A percentile compares a stretch with the other conserved stretches of the same genome.
Conservation (phyloP, 2,329 filamentous ascomycete species). For the Sporothrix brasiliensis region DNA sequence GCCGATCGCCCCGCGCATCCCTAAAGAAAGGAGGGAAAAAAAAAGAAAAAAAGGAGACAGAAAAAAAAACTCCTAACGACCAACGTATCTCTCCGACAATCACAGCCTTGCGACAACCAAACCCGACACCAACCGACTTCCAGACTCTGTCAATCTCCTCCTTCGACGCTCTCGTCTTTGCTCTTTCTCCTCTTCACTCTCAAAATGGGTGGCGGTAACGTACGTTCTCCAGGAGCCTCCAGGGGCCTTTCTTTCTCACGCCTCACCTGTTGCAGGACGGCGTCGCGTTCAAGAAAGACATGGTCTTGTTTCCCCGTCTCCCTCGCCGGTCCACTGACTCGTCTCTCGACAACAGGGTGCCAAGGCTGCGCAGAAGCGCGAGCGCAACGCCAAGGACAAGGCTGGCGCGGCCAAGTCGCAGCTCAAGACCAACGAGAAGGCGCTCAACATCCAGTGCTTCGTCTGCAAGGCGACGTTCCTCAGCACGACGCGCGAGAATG, state of each 20-base stretch:
- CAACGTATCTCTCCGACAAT: background rate
- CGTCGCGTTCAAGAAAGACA: background rate
- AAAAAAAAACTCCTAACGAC: background rate
- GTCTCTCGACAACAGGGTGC: slow-evolving; percentile 42
- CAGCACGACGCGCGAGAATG: slow-evolving; percentile 72
- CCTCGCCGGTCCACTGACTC: slow-evolving; percentile 3
- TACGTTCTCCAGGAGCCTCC: slow-evolving; percentile 35
- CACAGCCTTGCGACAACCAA: slow-evolving; percentile 12
- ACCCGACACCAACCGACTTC: background rate
- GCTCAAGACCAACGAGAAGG: slow-evolving; percentile 70
- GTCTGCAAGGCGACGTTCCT: slow-evolving; percentile 79
- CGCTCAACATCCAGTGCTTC: slow-evolving; percentile 75
- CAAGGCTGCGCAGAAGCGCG: slow-evolving; percentile 64
- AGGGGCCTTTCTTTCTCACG: background rate
- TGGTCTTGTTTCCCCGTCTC: background rate
- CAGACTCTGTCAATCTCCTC: background rate
- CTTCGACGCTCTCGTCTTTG: background rate
- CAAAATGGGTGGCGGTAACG: slow-evolving; percentile 45
- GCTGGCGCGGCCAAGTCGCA: slow-evolving; percentile 63
- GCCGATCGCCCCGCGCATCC: slow-evolving; percentile 10
- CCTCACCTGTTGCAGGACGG: background rate
- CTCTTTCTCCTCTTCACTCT: background rate
- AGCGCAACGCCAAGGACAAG: slow-evolving; percentile 67
- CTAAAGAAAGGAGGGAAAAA: background rate
- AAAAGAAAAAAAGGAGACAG: background rate